A percentile compares a stretch with the other conserved stretches of the same genome.
Evolutionary conservation across 2,329 filamentous ascomycete species (phyloP).

Genomic region (Scopulariopsis brevicaulis): DNA sequence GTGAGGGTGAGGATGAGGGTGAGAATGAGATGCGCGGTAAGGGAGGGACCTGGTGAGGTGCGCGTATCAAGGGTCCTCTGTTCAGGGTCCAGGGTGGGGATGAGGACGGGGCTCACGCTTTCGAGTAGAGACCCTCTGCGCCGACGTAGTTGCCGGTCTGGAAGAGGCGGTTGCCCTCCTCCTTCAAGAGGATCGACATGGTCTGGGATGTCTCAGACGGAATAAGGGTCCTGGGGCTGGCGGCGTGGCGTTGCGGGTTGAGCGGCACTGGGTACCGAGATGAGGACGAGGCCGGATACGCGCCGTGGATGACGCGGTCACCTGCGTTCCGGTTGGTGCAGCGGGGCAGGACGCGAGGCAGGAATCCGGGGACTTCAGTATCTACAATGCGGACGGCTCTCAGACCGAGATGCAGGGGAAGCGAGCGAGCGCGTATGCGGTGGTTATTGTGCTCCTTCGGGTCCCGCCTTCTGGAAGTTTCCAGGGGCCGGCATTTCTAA

Average conservation of each 20-base stretch:
- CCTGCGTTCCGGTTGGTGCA: too few relatives aligned
- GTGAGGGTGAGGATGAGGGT: neutral
- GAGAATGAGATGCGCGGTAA: neutral
- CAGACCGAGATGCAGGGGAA: neutral
- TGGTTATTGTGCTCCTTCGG: neutral
- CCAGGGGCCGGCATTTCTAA: neutral
- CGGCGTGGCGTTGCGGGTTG: conserved; percentile 4
- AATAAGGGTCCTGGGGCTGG: neutral
- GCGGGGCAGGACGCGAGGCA: too few relatives aligned
- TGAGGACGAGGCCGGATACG: too few relatives aligned
- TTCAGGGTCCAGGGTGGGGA: neutral
- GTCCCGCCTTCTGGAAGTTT: conserved; percentile 3
- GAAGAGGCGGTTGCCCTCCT: conserved; percentile 55
- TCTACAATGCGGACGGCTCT: too few relatives aligned
- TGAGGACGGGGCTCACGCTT: conserved; percentile 40
- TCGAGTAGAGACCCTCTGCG: conserved; percentile 61
- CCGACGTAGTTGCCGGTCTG: conserved; percentile 49
- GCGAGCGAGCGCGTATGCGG: neutral
- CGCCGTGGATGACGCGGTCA: too few relatives aligned
- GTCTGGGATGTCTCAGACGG: neutral
- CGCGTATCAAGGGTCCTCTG: too few relatives aligned
- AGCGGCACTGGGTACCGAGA: neutral
- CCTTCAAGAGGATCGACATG: conserved; percentile 24
- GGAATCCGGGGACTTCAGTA: too few relatives aligned
- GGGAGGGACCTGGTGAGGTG: neutral